Evolutionary conservation across 495 filamentous ascomycete species (phyloP).

Genomic region (Lasiosphaeria ovina): DNA sequence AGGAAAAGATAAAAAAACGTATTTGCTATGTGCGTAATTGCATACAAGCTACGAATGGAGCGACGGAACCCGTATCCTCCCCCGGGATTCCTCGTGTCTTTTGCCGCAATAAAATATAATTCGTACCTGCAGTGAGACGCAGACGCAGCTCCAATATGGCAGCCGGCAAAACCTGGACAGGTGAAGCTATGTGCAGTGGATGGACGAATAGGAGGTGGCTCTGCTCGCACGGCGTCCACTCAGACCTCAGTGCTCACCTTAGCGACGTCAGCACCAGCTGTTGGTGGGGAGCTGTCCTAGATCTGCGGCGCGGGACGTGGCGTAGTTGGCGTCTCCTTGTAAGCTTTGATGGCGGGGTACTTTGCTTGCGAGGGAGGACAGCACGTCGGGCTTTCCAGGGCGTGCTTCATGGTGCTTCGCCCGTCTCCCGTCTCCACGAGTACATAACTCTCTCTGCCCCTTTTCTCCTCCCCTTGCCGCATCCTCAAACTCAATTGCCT

Average conservation of each 20-base stretch:
- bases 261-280: background rate
- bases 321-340: background rate
- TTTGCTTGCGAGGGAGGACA: background rate
- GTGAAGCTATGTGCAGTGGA: background rate
- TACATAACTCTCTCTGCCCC: too few relatives aligned
- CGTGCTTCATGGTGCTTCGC: background rate
- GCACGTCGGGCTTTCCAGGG: background rate
- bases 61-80: background rate
- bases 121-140: constrained; percentile 14
- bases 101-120: background rate
- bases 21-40: background rate
- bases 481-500: constrained; percentile 1
- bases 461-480: background rate
- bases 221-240: constrained; percentile 5
- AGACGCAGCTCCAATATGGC: background rate
- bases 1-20: background rate
- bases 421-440: background rate
- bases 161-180: constrained; percentile 7
- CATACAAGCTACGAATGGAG: background rate
- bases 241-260: background rate
- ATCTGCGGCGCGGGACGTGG: background rate
- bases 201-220: constrained; percentile 17
- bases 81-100: constrained; percentile 10
- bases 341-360: background rate
- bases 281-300: background rate